Base-by-base conservation (phyloP, 1,284 basidiomycete genomes). In the Malassezia sympodialis region DNA sequence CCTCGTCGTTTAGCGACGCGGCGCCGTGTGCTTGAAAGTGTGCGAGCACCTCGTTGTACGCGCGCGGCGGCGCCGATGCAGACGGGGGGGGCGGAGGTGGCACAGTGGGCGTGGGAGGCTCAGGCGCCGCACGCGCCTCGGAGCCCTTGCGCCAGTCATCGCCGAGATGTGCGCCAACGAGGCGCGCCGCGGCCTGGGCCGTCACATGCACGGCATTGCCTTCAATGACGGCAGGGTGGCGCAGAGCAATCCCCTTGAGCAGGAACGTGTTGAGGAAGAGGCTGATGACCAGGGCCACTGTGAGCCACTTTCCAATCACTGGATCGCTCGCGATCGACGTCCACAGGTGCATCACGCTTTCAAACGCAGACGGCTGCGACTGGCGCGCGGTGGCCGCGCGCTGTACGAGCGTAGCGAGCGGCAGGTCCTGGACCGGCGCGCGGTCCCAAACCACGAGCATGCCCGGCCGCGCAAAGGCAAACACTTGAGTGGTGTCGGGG, bases 261-360 rank as follows among this genome's bases (percentile, higher is more conserved):
- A 98, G 79, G 74, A 90, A 96, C 1, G 90, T 90, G 68, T 99
- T 99, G 61, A 99, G 79, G 59, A 86, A 83, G 61, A 98, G 85
- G 61, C 86, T 89, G 63, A 93, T 82, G 3, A 84, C 85, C 30
- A 99, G 82, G 15, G 87, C 80, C 50, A 90, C 51, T 80, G 51
- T 96, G 87, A 98, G 93, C 88, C 89, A 94, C 79, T 98, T 98
- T 69, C 84, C 86, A 64, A 98, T 78, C 51, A 96, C 83, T 0
- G 93, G 93, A 72, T 98, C 93, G 28, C 90, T 90, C 50, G 96
- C 90, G 60, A 96, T 83, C n/a, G 80, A 79, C 8, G 88, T 89
- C 93, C 91, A 96, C n/a, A 83, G 82, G 35, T 83, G 83, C 86
- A 96, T 88, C 79, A 94, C 90, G 59, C 83, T 81, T 62, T 94